Evolutionary conservation across 2,329 filamentous ascomycete species (phyloP).

Genomic region (Trichoderma arundinaceum): DNA sequence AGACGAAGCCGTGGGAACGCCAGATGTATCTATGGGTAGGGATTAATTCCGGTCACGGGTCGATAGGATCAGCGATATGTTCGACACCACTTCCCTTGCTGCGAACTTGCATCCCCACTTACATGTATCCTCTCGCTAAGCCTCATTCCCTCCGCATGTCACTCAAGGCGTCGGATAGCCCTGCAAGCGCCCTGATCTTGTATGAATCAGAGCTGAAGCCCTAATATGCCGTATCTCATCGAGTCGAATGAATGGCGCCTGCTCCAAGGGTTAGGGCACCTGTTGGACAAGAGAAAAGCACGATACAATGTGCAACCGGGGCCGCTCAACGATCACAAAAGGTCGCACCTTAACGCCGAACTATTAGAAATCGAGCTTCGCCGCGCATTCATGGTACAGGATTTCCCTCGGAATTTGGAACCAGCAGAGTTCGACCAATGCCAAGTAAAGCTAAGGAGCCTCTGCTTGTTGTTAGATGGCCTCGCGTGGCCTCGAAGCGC

Average conservation of each 20-base stretch:
- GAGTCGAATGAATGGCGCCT: constrained; percentile 12
- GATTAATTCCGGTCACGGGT: not conserved
- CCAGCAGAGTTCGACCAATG: not conserved
- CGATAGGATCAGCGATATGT: not conserved
- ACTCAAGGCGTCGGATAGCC: not conserved
- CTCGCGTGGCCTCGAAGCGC: not conserved
- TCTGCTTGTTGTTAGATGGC: not conserved
- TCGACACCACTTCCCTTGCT: not conserved
- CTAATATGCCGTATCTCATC: constrained; percentile 10
- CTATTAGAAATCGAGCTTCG: constrained; percentile 13
- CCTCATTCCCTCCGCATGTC: not conserved
- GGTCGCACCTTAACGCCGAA: not conserved
- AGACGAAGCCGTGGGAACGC: not conserved
- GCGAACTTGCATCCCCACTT: not conserved
- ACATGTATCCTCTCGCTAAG: not conserved
- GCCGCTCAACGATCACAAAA: not conserved
- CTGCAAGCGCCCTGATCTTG: not conserved
- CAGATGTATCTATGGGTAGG: not conserved
- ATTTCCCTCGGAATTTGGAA: not conserved
- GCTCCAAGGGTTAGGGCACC: not conserved
- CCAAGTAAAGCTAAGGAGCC: not conserved
- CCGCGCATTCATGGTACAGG: not conserved
- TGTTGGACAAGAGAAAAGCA: not conserved
- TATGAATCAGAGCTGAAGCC: not conserved
- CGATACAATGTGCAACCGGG: not conserved